Conservation (phyloP, 495 filamentous ascomycete genomes). For the Penicillium subrubescens region DNA sequence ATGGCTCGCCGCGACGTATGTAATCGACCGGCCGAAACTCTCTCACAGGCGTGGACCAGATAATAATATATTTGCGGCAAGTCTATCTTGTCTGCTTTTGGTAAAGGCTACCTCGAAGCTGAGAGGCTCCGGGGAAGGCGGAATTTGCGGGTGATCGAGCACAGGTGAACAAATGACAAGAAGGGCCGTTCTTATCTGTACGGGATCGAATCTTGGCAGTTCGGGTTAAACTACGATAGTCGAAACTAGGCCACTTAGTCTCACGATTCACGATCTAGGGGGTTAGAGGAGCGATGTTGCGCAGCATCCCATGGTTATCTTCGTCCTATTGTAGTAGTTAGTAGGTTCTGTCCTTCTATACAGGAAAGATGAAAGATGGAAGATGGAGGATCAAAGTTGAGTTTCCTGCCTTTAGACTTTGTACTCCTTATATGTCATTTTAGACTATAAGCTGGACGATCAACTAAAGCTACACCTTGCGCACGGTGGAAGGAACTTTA, state of each 20-base stretch:
- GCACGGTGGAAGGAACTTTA: not conserved
- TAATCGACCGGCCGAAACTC: not conserved
- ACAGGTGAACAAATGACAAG: not conserved
- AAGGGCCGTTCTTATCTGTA: not conserved
- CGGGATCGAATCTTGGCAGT: not conserved
- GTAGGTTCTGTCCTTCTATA: too few relatives aligned
- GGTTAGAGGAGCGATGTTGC: not conserved
- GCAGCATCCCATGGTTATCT: not conserved
- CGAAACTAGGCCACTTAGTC: not conserved
- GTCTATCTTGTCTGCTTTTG: not conserved
- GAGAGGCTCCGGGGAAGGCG: not conserved
- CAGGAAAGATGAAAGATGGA: too few relatives aligned
- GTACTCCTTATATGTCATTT: not conserved
- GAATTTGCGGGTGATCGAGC: not conserved
- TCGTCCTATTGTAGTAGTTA: not conserved
- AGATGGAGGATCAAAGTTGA: not conserved
- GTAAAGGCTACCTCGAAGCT: not conserved
- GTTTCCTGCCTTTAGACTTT: not conserved
- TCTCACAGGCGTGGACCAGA: not conserved
- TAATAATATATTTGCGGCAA: not conserved
- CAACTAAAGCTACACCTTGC: not conserved
- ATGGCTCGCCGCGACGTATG: not conserved
- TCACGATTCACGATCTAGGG: not conserved
- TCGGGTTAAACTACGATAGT: not conserved
- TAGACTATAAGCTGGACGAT: not conserved